phyloP scores from a whole-genome alignment of 2,329 filamentous ascomycete genomes.

The Cryphonectria japonica region DNA sequence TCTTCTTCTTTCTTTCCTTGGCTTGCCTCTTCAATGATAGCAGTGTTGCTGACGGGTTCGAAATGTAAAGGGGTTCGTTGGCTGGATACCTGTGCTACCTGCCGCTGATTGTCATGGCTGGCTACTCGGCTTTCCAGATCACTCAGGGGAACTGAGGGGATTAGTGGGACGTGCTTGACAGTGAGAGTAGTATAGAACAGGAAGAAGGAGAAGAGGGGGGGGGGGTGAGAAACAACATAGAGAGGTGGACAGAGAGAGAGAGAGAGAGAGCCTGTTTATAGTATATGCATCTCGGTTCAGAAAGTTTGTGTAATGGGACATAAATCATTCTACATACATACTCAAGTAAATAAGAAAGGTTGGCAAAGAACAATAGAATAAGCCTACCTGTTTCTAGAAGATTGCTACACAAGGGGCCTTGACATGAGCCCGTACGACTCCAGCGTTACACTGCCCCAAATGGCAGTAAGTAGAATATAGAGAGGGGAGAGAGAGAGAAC shows the following conservation, averaged over 20 bases:
- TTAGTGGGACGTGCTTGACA: background rate
- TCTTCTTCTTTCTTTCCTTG: background rate
- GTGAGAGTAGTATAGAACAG: background rate
- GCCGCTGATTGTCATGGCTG: constrained; percentile 12
- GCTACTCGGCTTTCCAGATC: constrained; percentile 11
- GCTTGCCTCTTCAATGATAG: background rate
- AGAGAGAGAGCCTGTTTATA: background rate
- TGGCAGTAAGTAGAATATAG: background rate
- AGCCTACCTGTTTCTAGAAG: background rate
- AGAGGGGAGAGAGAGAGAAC: background rate
- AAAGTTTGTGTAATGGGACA: background rate
- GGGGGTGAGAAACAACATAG: background rate
- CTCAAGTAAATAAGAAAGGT: background rate
- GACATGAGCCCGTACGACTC: background rate
- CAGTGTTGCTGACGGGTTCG: background rate
- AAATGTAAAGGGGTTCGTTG: constrained; percentile 42
- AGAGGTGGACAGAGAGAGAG: too few relatives aligned
- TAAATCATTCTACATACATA: background rate
- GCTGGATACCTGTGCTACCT: constrained; percentile 42
- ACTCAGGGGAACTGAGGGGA: constrained; percentile 2
- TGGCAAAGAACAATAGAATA: background rate
- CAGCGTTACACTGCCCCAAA: background rate
- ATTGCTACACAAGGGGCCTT: background rate
- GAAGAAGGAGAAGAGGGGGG: background rate
- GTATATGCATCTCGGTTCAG: background rate